These are phyloP conservation scores for Strobilomyces confusus DNA, from an alignment of 768 basidiomycete species.

Conservation along the genomic window DNA sequence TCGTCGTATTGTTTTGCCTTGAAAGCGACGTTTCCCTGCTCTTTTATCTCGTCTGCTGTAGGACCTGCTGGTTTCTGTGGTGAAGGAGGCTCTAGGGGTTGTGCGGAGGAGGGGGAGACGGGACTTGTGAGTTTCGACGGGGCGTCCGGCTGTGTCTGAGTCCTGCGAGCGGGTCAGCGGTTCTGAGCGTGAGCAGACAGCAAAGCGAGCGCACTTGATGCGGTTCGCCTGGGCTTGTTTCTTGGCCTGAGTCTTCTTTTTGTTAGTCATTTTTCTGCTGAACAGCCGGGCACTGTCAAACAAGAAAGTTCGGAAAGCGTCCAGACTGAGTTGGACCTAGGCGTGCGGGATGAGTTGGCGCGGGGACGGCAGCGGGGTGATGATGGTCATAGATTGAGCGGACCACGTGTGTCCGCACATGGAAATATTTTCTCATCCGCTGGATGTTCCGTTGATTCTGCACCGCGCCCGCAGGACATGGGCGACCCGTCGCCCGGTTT, in stretches of 20 bases:
- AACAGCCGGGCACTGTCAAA: not conserved
- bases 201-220: constrained; percentile 19
- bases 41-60: constrained; percentile 56
- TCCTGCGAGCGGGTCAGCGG: constrained; percentile 14
- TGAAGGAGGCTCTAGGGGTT: constrained; percentile 8
- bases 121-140: constrained; percentile 15
- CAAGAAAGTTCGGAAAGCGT: constrained; percentile 5
- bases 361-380: too few relatives aligned
- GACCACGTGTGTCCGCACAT: not conserved
- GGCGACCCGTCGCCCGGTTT: constrained; percentile 9
- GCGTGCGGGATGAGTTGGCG: not conserved
- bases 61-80: constrained; percentile 32
- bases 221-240: constrained; percentile 27
- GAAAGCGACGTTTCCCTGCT: constrained; percentile 72
- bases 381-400: too few relatives aligned
- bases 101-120: constrained; percentile 14
- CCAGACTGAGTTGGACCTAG: constrained; percentile 3
- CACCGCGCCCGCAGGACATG: constrained; percentile 2
- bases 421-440: constrained; percentile 13
- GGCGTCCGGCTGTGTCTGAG: constrained; percentile 8
- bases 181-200: not conserved
- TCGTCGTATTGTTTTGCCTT: constrained; percentile 60
- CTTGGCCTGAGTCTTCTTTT: constrained; percentile 28
- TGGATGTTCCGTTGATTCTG: not conserved
- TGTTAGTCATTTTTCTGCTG: constrained; percentile 27